Base-by-base conservation (phyloP, 2,329 filamentous ascomycete genomes). In the Aspergillus sp. region DNA sequence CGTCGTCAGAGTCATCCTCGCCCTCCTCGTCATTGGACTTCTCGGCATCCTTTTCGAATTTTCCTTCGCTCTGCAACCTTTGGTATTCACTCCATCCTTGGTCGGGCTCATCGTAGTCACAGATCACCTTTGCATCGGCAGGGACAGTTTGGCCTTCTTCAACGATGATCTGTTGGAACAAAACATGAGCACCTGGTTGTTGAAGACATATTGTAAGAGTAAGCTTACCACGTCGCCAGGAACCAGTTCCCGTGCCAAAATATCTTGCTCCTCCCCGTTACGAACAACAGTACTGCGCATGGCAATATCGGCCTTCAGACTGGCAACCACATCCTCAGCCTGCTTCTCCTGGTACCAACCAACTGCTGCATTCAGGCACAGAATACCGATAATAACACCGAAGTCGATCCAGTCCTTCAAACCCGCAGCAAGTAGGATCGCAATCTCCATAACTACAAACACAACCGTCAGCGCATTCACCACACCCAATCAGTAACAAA, bases 271-370 rank as follows among this genome's bases (percentile, higher is more conserved):
- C 63, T 81, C 78, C 63, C 89, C 88, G 72, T 90, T 83, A 71
- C 89, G 88, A 67, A 91, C 78, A 71, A 89, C 87, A 64, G 80
- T 82, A 52, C 87, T 85, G 78, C 86, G 88, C 86, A 91, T 89
- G 69, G 89, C 89, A 72, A 92, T 91, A 71, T 91, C 89, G 80
- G 89, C 89, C 82, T 91, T 91, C 63, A 91, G 80, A 64, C 82
- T 86, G 58, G 88, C 88, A 70, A 90, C 88, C 70, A 91, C 88
- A 77, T 91, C 89, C 66, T 88, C 89, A 69, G 89, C 89, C 78
- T 91, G 88, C 81, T 91, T 91, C 79, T 91, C 89, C 76, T 91
- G 89, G 76, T 91, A 91, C 86, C 88, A 91, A 81, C 89, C 89
- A 75, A 91, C 89, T 65, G 87, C 80, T 65, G 89, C 89, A 80